Evolutionary conservation across 805 yeast genomes (phyloP), one percentile per base, ranked within the genome.

Genomic region (Candida maris): DNA sequence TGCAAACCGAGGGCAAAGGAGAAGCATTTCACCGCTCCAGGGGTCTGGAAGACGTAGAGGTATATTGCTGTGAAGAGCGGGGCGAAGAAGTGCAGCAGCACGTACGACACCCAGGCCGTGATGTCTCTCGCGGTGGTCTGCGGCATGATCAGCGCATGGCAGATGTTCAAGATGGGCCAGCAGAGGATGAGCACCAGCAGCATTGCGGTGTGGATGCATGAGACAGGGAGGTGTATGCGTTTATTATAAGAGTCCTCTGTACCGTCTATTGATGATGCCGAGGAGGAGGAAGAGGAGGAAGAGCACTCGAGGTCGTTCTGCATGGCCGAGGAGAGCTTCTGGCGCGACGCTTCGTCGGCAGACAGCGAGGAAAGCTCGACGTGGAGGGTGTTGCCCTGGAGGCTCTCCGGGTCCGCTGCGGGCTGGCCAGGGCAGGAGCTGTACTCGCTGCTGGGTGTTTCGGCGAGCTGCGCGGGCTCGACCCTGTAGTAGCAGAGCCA

Each of bases 11-110:
- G 46, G 0, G 76, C 68, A n/a, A 70, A 48, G 1, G 76, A 62
- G 45, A 77, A 81, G 46, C 67, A 61, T 41, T 70, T 73, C 9
- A 78, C 35, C 0, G 77, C 73, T 0, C 83, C 85, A n/a, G 80
- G 83, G 1, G 79, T 68, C 35, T 79, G 84, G 66, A 79, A 80
- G 8, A 79, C 70, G 51, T 80, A 79, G 12, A 81, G 61, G 62
- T 80, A 81, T 14, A 76, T 67, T 1, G 80, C 75, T 0, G 82
- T 76, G 42, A 79, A 55, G 6, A 81, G 70, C 1, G 87, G 85
- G 4, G 71, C 75, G 18, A 74, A 64, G 26, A 80, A 65, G 55
- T 81, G 87, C 25, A 75, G 65, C 15, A 80, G 52, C 9, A 80
- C 85, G 50, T 80, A 79, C 23, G 76, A 73, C 29, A 70, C 55